Conservation (phyloP, 2,329 filamentous ascomycete genomes). For the Aspergillus pseudotamarii region DNA sequence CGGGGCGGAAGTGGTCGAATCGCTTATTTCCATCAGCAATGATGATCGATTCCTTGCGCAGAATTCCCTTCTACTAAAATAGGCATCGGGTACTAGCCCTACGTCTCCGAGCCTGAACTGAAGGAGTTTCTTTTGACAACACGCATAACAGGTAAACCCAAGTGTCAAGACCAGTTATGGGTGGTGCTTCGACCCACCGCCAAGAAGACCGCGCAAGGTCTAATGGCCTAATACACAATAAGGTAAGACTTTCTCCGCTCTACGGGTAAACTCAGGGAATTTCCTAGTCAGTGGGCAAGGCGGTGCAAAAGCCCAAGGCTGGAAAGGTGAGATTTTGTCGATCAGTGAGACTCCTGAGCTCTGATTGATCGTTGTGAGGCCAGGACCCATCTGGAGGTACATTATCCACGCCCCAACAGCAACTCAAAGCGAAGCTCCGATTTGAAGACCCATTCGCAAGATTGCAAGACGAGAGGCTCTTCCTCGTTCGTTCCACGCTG, state of each 20-base stretch:
- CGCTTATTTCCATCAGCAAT: neutral
- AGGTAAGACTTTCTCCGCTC: neutral
- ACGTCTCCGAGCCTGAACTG: too few relatives aligned
- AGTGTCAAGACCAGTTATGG: too few relatives aligned
- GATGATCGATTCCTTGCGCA: too few relatives aligned
- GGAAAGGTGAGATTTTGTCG: neutral
- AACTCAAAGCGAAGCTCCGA: too few relatives aligned
- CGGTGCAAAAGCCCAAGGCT: neutral
- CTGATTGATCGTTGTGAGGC: too few relatives aligned
- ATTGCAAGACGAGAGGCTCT: neutral
- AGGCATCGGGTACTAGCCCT: too few relatives aligned
- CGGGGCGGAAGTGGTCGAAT: neutral
- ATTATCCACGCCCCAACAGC: too few relatives aligned
- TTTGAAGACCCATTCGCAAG: neutral
- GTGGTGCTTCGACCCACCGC: neutral
- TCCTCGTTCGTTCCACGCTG: neutral
- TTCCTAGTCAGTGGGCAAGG: too few relatives aligned
- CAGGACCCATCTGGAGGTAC: too few relatives aligned
- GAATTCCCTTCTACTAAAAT: too few relatives aligned
- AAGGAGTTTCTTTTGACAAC: too few relatives aligned
- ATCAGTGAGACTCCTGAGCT: neutral
- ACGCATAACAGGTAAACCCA: too few relatives aligned
- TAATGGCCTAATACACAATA: neutral
- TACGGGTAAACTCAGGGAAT: neutral
- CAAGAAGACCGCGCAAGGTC: neutral